Evolutionary conservation across 2,329 filamentous ascomycete species (phyloP), one percentile per base, ranked within the genome.

Genomic region (Aspergillus fumigatiaffinis): DNA sequence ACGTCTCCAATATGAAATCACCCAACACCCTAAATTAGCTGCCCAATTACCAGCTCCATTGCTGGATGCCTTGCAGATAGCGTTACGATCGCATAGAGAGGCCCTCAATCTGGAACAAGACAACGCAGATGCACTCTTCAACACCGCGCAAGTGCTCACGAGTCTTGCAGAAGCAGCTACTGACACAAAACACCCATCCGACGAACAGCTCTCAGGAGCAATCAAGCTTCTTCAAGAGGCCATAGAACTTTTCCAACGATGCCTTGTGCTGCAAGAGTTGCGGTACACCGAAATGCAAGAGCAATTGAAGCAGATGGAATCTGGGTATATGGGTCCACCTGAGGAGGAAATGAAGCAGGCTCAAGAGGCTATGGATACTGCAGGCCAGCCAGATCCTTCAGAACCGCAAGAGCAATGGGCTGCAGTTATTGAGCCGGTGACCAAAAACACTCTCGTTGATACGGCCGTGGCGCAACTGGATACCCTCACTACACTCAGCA

Each of bases 111-210:
- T 90, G 29, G 81, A 86, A 23, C 79, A 82, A 51, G 80, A 85
- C 44, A 89, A 89, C 68, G 77, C 86, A 1, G 87, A 91, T 71
- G 80, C 84, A 4, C 75, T 89, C 8, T 91, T 90, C 77, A 91
- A 91, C 68, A 87, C 85, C 5, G 86, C 84, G 1, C 88, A 90
- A 71, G 84, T 89, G 3, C 76, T 90, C 41, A 87, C 84, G 0
- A 85, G 82, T 60, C 76, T 90, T 41, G 86, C 85, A 1, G 88
- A 91, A 73, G 76, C 76, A 2, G 69, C 84, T 7, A 76, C 81
- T 0, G 82, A 85, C 51, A 77, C 79, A n/a, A 79, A 79, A 46
- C 78, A 80, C 5, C 68, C 71, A 1, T 71, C 69, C 2, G 75
- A 79, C 23, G 68, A 69, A 46, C 67, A 72, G 23, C 74, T 79